Percentiles rank a stretch among this genome's conserved stretches.
Evolutionary conservation across 2,329 filamentous ascomycete genomes (phyloP).

Genomic region (Gyromitra esculenta): DNA sequence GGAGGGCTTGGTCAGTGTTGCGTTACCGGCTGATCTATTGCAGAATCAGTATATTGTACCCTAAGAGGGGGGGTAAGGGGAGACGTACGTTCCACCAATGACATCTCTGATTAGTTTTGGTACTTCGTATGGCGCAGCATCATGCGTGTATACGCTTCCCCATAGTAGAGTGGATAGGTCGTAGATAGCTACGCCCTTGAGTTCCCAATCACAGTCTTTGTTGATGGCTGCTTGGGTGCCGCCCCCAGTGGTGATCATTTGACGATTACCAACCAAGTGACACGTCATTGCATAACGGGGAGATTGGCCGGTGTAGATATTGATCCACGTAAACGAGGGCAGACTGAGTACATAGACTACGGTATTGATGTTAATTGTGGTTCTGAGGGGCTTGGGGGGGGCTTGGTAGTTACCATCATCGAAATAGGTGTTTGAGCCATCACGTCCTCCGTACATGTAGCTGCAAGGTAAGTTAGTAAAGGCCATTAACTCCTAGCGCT

Average conservation of each 20-base stretch:
- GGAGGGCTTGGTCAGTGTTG: constrained; percentile 1
- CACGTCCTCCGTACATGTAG: constrained; percentile 64
- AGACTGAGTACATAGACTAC: constrained; percentile 69
- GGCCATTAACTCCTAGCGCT: not conserved
- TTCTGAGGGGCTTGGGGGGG: not conserved
- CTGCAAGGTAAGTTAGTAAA: constrained; percentile 15
- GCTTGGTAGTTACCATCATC: constrained; percentile 27
- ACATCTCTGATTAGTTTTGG: constrained; percentile 11
- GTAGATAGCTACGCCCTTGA: constrained; percentile 27
- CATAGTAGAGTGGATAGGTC: constrained; percentile 28
- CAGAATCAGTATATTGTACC: not conserved
- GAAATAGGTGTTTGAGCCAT: constrained; percentile 56
- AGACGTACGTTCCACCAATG: constrained; percentile 45
- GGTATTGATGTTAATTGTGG: not conserved
- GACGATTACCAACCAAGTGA: constrained; percentile 67
- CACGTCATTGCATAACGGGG: constrained; percentile 61
- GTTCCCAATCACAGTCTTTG: constrained; percentile 41
- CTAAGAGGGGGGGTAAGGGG: not conserved
- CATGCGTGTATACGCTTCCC: constrained; percentile 2
- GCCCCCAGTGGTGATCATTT: constrained; percentile 73
- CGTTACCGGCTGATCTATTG: constrained; percentile 26
- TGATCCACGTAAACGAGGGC: constrained; percentile 73
- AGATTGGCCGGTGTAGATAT: constrained; percentile 63
- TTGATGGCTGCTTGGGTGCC: constrained; percentile 56
- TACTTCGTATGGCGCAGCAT: constrained; percentile 38